Evolutionary conservation across 2,329 filamentous ascomycete species (phyloP).

Genomic region (Orbilia javanica): DNA sequence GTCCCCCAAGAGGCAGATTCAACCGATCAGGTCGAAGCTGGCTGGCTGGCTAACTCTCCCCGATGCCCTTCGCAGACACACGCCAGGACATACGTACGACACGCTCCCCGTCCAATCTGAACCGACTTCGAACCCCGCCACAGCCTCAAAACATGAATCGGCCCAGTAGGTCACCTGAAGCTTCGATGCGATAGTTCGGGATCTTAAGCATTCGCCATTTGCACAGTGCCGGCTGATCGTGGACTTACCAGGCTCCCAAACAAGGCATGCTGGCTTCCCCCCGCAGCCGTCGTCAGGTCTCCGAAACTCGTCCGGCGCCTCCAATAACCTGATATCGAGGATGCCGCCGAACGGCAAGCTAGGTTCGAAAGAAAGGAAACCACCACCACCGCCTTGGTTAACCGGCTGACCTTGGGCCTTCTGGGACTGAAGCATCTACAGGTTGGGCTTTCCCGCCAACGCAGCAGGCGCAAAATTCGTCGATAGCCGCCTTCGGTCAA

Average conservation of each 20-base stretch:
- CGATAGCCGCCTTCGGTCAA: conserved; percentile 50
- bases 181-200: background rate
- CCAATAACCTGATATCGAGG: conserved; percentile 49
- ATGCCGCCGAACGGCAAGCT: conserved; percentile 57
- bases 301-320: conserved; percentile 45
- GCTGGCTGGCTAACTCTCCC: background rate
- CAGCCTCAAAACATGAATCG: conserved; percentile 43
- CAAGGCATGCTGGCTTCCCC: conserved; percentile 53
- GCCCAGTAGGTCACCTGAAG: conserved; percentile 38
- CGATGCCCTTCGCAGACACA: background rate
- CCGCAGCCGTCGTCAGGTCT: conserved; percentile 54
- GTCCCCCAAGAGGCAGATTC: background rate
- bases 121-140: background rate
- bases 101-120: background rate
- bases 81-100: background rate
- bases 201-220: background rate
- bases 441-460: conserved; percentile 53
- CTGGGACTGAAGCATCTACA: conserved; percentile 37
- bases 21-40: background rate
- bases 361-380: conserved; percentile 41
- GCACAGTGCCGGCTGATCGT: conserved; percentile 26
- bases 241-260: conserved; percentile 50
- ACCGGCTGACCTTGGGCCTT: conserved; percentile 13
- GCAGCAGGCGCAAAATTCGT: conserved; percentile 53
- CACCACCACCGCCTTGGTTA: background rate